Evolutionary conservation across 2,329 filamentous ascomycete genomes (phyloP).

Genomic region (Pseudogymnoascus sp.): DNA sequence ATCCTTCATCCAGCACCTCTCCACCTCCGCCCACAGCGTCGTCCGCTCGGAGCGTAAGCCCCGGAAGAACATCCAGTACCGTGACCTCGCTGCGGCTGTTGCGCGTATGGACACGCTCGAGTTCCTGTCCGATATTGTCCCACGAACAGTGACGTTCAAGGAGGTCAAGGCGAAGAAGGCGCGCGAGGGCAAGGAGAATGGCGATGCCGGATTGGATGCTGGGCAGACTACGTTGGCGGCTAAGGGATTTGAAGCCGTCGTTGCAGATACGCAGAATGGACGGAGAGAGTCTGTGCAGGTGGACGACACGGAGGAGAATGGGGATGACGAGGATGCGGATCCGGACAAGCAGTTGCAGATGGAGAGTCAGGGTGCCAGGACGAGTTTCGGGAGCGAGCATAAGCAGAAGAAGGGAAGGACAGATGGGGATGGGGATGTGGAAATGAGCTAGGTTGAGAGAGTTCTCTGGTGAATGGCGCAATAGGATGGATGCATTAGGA

Average conservation of each 20-base stretch:
- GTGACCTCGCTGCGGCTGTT: slow-evolving; percentile 81
- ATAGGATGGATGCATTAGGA: slow-evolving; percentile 5
- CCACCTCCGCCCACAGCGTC: slow-evolving; percentile 76
- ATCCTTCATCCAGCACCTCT: slow-evolving; percentile 90
- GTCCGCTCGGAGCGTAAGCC: slow-evolving; percentile 89
- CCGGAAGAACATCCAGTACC: slow-evolving; percentile 89
- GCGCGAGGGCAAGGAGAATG: slow-evolving; percentile 23
- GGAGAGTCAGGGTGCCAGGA: slow-evolving; percentile 21
- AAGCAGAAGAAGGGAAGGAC: slow-evolving; percentile 12
- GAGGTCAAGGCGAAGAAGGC: slow-evolving; percentile 61
- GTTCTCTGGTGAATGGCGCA: background rate
- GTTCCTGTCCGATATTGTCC: slow-evolving; percentile 85
- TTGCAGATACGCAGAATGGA: slow-evolving; percentile 13
- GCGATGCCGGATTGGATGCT: slow-evolving; percentile 14
- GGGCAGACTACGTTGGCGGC: slow-evolving; percentile 23
- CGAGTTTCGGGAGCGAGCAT: slow-evolving; percentile 15
- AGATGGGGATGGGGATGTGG: slow-evolving; percentile 19
- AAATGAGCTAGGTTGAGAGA: slow-evolving; percentile 18
- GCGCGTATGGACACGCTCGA: slow-evolving; percentile 87
- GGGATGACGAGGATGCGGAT: slow-evolving; percentile 15
- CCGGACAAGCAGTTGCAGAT: slow-evolving; percentile 27
- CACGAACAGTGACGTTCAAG: slow-evolving; percentile 74
- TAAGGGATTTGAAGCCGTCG: slow-evolving; percentile 15
- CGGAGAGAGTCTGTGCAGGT: background rate
- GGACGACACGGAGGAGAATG: background rate